Conservation (phyloP, 1,284 basidiomycete genomes). For the Schizophyllum amplum region DNA sequence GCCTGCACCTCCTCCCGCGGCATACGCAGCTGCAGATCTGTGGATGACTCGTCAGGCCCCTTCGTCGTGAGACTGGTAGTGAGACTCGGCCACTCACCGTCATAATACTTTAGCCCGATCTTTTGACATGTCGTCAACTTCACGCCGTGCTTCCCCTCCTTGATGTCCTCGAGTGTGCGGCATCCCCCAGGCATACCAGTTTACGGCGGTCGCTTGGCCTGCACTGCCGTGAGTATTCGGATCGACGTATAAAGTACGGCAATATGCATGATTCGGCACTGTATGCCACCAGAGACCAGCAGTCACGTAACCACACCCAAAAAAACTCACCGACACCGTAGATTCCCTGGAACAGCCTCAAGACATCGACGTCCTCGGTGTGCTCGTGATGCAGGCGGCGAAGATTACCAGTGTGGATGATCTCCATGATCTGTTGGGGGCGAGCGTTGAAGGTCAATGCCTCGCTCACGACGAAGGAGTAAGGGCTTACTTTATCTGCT, state of each 20-base stretch:
- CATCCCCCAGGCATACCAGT: slow-evolving; percentile 73
- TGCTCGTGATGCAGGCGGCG: slow-evolving; percentile 53
- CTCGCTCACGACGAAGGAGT: neutral
- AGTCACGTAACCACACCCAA: no score
- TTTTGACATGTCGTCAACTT: slow-evolving; percentile 58
- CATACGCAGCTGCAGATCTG: slow-evolving; percentile 74
- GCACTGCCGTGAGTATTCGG: slow-evolving; percentile 11
- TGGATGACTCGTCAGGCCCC: neutral
- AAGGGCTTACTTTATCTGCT: slow-evolving; percentile 52
- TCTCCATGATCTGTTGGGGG: slow-evolving; percentile 63
- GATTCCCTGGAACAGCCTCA: slow-evolving; percentile 62
- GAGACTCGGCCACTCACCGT: slow-evolving; percentile 40
- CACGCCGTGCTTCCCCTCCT: slow-evolving; percentile 47
- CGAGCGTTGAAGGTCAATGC: neutral
- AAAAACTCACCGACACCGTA: slow-evolving; percentile 73
- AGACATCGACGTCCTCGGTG: slow-evolving; percentile 49
- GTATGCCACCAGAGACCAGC: no score
- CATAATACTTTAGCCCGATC: slow-evolving; percentile 73
- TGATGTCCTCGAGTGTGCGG: slow-evolving; percentile 70
- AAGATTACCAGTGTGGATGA: slow-evolving; percentile 60
- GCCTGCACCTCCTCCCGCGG: slow-evolving; percentile 70
- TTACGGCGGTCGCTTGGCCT: slow-evolving; percentile 58
- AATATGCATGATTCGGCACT: no score
- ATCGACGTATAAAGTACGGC: no score
- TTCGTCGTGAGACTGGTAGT: no score